Conservation (phyloP, 2,329 filamentous ascomycete genomes). For the Aureobasidium subglaciale region DNA sequence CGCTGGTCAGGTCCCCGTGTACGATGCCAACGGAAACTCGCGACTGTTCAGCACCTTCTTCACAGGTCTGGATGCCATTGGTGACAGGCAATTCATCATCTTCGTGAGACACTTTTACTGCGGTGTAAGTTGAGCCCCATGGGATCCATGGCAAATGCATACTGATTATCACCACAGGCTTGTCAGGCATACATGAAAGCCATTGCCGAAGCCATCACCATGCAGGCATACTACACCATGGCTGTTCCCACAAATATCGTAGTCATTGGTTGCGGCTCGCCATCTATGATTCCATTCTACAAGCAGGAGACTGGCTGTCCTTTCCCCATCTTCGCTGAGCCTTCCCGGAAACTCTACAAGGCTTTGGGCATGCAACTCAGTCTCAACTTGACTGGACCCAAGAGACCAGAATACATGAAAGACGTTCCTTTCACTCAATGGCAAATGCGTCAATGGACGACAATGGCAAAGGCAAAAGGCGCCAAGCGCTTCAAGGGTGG, state of each 20-base stretch:
- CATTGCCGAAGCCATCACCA: slow-evolving; percentile 28
- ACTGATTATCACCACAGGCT: slow-evolving; percentile 20
- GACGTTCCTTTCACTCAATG: slow-evolving; percentile 27
- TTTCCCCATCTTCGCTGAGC: slow-evolving; percentile 34
- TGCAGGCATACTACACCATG: slow-evolving; percentile 31
- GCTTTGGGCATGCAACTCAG: slow-evolving; percentile 29
- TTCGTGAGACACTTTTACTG: slow-evolving; percentile 39
- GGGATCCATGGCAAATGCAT: not conserved
- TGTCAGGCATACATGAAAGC: slow-evolving; percentile 33
- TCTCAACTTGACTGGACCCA: slow-evolving; percentile 25
- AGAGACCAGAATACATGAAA: slow-evolving; percentile 32
- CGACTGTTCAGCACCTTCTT: slow-evolving; percentile 59
- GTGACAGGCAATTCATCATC: slow-evolving; percentile 33
- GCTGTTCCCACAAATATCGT: slow-evolving; percentile 31
- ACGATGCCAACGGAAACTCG: slow-evolving; percentile 54
- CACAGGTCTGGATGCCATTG: slow-evolving; percentile 37
- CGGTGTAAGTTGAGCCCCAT: slow-evolving; percentile 21
- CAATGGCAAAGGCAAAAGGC: slow-evolving; percentile 16
- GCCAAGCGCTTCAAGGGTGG: slow-evolving; percentile 26
- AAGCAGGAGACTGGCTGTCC: slow-evolving; percentile 29
- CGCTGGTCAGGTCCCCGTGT: slow-evolving; percentile 37
- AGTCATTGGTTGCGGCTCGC: slow-evolving; percentile 32
- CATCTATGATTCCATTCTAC: slow-evolving; percentile 31
- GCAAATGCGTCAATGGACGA: slow-evolving; percentile 26
- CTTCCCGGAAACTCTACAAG: slow-evolving; percentile 29